Conservation (phyloP, 2,329 filamentous ascomycete genomes). For the Tolypocladium amazonense region DNA sequence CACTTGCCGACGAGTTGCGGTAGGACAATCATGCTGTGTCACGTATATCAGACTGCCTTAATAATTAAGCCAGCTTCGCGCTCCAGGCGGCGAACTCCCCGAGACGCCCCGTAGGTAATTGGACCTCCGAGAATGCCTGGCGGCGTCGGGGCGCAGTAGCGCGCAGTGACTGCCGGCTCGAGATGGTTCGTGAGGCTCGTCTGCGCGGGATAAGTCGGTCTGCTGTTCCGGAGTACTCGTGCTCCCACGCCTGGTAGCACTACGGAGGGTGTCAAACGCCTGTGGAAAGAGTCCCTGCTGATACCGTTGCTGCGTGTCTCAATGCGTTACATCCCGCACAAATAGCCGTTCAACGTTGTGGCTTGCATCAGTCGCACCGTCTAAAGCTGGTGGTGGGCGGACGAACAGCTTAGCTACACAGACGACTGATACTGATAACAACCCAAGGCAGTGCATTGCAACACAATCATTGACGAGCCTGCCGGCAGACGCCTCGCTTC, state of each 20-base stretch:
- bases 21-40: background rate
- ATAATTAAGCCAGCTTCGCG: background rate
- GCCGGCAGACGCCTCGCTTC: background rate
- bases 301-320: background rate
- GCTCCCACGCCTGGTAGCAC: background rate
- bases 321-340: background rate
- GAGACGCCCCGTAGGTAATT: too few relatives aligned
- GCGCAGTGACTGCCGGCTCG: background rate
- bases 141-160: background rate
- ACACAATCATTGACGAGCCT: background rate
- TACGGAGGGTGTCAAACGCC: background rate
- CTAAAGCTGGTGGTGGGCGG: background rate
- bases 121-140: too few relatives aligned
- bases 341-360: background rate
- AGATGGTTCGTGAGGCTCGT: background rate
- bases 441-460: too few relatives aligned
- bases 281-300: background rate
- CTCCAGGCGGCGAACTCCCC: background rate
- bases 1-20: background rate
- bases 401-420: background rate
- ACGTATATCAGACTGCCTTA: background rate
- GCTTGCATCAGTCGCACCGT: background rate
- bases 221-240: background rate
- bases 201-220: background rate
- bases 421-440: too few relatives aligned